Base-by-base conservation (phyloP, 345 rosid genomes). In the Salix caprea region DNA sequence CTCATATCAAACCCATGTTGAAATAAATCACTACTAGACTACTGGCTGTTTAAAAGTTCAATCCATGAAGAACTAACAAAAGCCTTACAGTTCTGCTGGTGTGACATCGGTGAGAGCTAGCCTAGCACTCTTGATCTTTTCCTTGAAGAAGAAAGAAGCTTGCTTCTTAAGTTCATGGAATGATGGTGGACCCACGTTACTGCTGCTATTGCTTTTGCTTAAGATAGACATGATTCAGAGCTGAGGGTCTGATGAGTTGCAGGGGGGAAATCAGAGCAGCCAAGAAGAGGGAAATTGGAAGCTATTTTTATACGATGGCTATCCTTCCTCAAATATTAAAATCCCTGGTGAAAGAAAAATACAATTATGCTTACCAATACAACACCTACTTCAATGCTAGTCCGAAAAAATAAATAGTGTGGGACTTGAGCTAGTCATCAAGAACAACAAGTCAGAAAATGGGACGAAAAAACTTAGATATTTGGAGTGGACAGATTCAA, bases 71-170 rank as follows among this genome's bases (percentile, higher is more conserved):
- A 14, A 52, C 7, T 52, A 54, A 66, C 19, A 64, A 11, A 19
- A 37, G 66, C 72, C 82, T 76, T 67, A 89, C 96, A 91, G 86
- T 72, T 91, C 80, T 32, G 89, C 85, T 46, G 96, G 97, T 24
- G 97, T 91, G 23, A 93, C 97, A 70, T 93, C 97, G 11, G 97
- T 95, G 76, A 95, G 91, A 80, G 89, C 99, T 69, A 95, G 83
- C 54, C 97, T 87, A 50, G 97, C 99, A 65, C 90, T 90, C 86
- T 90, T 93, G 81, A 95, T 88, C 89, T 93, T 95, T 80, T 93
- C 97, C 86, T 90, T 95, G 84, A 95, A 73, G 81, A 93, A 95
- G 80, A 95, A 95, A 6, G 97, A 95, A 66, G 97, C 97, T 75
- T 95, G 99, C 72, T 90, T 93, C 90, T 85, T 93, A 78, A 95